Conservation (phyloP, 225 moss, liverwort and hornwort genomes). For the Polytrichum commune region DNA sequence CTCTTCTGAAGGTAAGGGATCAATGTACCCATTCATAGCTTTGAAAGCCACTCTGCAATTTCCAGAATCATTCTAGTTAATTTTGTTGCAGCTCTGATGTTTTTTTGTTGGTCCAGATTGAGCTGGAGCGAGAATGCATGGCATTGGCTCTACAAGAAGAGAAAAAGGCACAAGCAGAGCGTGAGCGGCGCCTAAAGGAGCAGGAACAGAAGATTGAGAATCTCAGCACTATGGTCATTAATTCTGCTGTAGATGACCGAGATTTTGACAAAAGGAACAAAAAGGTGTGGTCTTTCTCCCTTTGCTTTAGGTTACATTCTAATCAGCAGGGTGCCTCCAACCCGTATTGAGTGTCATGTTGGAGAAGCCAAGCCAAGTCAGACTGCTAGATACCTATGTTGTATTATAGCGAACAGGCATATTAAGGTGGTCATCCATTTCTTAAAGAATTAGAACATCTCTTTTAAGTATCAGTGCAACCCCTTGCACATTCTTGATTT, state of each 20-base stretch:
- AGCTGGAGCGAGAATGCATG: slow-evolving; percentile 93
- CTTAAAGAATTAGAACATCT: too few species aligned
- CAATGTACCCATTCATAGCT: background rate
- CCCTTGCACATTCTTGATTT: too few species aligned
- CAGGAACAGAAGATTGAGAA: slow-evolving; percentile 91
- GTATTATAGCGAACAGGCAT: too few species aligned
- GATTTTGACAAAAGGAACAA: slow-evolving; percentile 66
- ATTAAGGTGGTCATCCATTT: too few species aligned
- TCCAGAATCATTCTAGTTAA: too few species aligned
- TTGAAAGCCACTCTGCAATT: background rate
- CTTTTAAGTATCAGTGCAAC: too few species aligned
- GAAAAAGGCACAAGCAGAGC: slow-evolving; percentile 82
- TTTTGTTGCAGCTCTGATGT: slow-evolving; percentile 13
- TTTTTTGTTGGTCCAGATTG: slow-evolving; percentile 54
- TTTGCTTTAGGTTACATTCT: too few species aligned
- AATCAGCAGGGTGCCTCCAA: too few species aligned
- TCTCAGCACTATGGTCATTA: slow-evolving; percentile 93
- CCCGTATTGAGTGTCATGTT: background rate
- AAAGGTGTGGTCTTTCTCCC: slow-evolving; percentile 47
- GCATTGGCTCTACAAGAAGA: slow-evolving; percentile 79
- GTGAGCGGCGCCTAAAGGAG: slow-evolving; percentile 79
- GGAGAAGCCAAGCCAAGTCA: background rate
- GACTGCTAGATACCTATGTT: too few species aligned
- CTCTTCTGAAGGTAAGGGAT: slow-evolving; percentile 70
- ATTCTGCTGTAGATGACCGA: slow-evolving; percentile 86